Evolutionary conservation across 2,329 filamentous ascomycete genomes (phyloP).

Genomic region (Neonectria ditissima): DNA sequence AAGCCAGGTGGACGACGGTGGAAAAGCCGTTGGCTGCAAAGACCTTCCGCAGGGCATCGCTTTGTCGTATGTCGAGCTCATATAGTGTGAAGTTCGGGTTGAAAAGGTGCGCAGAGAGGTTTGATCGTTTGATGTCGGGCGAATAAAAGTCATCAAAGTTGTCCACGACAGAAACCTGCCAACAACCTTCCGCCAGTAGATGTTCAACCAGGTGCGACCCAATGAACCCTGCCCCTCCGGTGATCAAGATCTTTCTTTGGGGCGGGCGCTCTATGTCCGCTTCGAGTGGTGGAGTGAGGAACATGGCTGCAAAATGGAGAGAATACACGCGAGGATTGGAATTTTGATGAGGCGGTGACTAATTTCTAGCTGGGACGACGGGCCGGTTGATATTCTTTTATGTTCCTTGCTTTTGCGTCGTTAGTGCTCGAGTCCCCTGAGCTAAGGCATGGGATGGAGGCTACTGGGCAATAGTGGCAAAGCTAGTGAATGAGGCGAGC

Average conservation of each 20-base stretch:
- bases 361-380: background rate
- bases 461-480: background rate
- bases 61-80: slow-evolving; percentile 33
- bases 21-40: slow-evolving; percentile 33
- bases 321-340: too few species aligned
- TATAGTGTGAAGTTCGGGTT: slow-evolving; percentile 37
- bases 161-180: slow-evolving; percentile 39
- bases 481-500: background rate
- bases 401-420: background rate
- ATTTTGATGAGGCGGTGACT: background rate
- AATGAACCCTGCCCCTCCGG: slow-evolving; percentile 44
- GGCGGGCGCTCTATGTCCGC: background rate
- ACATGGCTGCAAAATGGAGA: background rate
- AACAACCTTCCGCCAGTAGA: slow-evolving; percentile 36
- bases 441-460: background rate
- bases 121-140: slow-evolving; percentile 37
- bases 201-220: slow-evolving; percentile 41
- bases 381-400: background rate
- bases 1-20: slow-evolving; percentile 38
- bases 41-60: slow-evolving; percentile 24
- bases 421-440: background rate
- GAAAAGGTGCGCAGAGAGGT: slow-evolving; percentile 33
- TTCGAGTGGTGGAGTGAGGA: background rate
- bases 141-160: slow-evolving; percentile 42
- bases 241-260: slow-evolving; percentile 35